Base-by-base conservation (phyloP, 495 filamentous ascomycete genomes). In the Penicillium herquei region DNA sequence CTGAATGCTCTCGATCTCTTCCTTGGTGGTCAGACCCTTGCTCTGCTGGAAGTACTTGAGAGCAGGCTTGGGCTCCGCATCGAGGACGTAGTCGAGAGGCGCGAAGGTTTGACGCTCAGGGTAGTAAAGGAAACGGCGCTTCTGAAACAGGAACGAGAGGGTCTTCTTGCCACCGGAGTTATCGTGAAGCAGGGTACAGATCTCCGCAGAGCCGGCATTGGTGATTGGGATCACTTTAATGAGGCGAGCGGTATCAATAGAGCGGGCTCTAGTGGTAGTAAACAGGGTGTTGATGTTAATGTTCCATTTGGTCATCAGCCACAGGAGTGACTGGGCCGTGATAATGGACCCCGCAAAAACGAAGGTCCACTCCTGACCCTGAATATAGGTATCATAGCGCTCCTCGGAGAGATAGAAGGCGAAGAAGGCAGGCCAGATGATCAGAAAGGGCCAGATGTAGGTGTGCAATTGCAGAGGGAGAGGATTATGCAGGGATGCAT, bases 261-360 rank as follows among this genome's bases (percentile, higher is more conserved):
- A 84, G 40, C 81, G 84, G 14, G 86, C 87, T 50, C 76, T 83
- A 34, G 75, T 88, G 4, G 91, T 80, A 7, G 92, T 99, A 68
- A 97, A 97, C 58, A 87, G 65, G 6, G 87, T 84, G 57, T 86
- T 84, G 57, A 97, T 77, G 64, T 91, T 84, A 68, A 99, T 91
- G 68, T 87, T 96, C 94, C 94, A 99, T 76, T 97, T 87, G 21
- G 94, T 98, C 76, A 87, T 93, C 54, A 99, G 80, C 95, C 95
- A 99, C 45, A 89, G 76, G 55, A 99, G 81, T 55, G 88, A 84
- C 78, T 99, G 94, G 45, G 84, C 59, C 11, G 92, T 96, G 67
- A 96, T 80, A 65, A 98, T 96, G 32, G 84, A 80, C 57, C 89
- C 92, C 55, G 87, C 79, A 81, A 86, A 99, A 49, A 98, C 90